These are phyloP conservation scores for Nepenthes alata DNA, from an alignment of 179 eudicot species.

Conservation along the genomic window DNA sequence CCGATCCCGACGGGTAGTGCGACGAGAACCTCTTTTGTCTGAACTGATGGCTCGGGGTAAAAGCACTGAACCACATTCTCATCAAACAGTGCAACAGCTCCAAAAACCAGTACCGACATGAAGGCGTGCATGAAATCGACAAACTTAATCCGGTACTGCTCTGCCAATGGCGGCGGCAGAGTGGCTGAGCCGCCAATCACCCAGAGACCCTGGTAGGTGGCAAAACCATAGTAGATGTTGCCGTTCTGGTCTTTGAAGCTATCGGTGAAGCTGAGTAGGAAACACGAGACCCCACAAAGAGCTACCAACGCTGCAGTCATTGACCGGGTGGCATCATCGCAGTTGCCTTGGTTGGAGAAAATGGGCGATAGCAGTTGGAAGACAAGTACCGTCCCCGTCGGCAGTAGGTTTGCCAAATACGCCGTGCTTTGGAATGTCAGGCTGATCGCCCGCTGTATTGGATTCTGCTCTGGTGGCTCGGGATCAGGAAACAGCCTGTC, in stretches of 20 bases:
- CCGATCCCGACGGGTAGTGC: slow-evolving; percentile 61
- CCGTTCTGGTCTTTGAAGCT: slow-evolving; percentile 62
- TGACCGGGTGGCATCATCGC: slow-evolving; percentile 27
- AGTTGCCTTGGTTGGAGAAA: slow-evolving; percentile 57
- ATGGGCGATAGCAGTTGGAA: slow-evolving; percentile 76
- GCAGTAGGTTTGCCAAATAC: slow-evolving; percentile 64
- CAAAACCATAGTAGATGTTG: slow-evolving; percentile 49
- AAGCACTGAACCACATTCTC: slow-evolving; percentile 60
- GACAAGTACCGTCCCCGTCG: slow-evolving; percentile 74
- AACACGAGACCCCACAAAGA: slow-evolving; percentile 50
- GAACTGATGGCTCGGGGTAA: slow-evolving; percentile 50
- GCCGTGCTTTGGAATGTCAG: slow-evolving; percentile 71
- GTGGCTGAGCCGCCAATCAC: slow-evolving; percentile 54
- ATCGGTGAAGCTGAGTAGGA: slow-evolving; percentile 37
- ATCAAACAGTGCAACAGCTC: slow-evolving; percentile 60
- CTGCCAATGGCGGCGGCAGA: slow-evolving; percentile 32
- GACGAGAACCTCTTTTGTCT: slow-evolving; percentile 37
- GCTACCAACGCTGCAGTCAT: slow-evolving; percentile 37
- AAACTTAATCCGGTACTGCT: slow-evolving; percentile 35
- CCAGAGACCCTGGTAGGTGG: slow-evolving; percentile 57
- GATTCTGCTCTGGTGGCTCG: slow-evolving; percentile 28
- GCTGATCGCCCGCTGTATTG: slow-evolving; percentile 52
- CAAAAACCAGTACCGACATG: slow-evolving; percentile 62
- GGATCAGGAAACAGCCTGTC: slow-evolving; percentile 19
- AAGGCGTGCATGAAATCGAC: slow-evolving; percentile 68